Evolutionary conservation across 306 rosid genomes (phyloP).

Genomic region (Cucurbita pepo): DNA sequence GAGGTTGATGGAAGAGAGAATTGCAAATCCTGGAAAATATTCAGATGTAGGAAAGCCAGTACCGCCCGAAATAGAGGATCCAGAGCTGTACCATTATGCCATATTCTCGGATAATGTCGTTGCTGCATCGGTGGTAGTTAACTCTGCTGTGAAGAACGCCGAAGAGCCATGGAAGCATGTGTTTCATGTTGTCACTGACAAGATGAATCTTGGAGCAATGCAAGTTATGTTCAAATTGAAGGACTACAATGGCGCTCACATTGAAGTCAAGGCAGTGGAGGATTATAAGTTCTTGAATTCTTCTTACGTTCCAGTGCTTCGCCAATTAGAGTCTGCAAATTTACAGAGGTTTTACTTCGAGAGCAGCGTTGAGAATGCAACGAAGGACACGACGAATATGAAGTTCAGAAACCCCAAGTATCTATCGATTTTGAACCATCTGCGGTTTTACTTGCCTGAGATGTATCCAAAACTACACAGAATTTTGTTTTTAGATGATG

Average conservation of each 20-base stretch:
- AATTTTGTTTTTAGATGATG: constrained; percentile 4
- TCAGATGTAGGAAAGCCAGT: constrained; percentile 1
- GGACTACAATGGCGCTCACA: not conserved
- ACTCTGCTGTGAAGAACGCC: not conserved
- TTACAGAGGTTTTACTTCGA: constrained; percentile 5
- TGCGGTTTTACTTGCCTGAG: constrained; percentile 3
- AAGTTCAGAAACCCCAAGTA: constrained; percentile 4
- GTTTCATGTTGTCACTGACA: constrained; percentile 4
- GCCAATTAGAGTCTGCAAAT: constrained; percentile 7
- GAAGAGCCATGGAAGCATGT: constrained; percentile 8
- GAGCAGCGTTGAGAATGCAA: constrained; percentile 1
- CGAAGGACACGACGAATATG: constrained; percentile 3
- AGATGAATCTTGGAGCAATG: constrained; percentile 5
- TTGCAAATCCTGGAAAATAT: not conserved
- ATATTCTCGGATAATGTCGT: not conserved
- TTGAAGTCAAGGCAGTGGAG: constrained; percentile 9
- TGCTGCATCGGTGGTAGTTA: constrained; percentile 5
- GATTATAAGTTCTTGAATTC: constrained; percentile 8
- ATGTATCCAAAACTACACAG: constrained; percentile 5
- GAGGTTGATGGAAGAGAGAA: constrained; percentile 7
- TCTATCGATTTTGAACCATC: constrained; percentile 3
- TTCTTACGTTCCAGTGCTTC: constrained; percentile 1
- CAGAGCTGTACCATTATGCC: constrained; percentile 2
- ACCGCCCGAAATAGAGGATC: not conserved
- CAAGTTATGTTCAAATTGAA: constrained; percentile 7